Conservation (phyloP, 176 grass and related monocot species). For the Cenchrus purpureus region DNA sequence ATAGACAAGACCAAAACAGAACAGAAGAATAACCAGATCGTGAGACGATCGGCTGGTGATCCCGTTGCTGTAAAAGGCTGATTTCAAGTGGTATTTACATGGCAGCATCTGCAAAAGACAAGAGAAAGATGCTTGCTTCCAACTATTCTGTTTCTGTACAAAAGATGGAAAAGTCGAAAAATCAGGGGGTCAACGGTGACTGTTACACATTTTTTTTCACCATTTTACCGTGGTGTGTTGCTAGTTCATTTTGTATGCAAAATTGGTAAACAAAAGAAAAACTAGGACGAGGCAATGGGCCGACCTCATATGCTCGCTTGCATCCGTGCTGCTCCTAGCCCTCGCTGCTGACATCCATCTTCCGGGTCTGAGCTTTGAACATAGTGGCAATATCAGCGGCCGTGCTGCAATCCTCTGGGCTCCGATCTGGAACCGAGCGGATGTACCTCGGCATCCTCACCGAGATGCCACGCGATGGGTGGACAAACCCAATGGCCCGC, state of each 20-base stretch:
- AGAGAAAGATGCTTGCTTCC: not conserved
- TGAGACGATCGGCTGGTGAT: not conserved
- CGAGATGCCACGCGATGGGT: conserved; percentile 85
- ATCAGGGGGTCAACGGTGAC: too few species aligned
- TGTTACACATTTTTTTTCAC: not conserved
- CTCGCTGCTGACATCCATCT: conserved; percentile 61
- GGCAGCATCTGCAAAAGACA: not conserved
- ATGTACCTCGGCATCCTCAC: conserved; percentile 84
- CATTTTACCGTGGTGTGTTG: not conserved
- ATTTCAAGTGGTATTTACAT: not conserved
- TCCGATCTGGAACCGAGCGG: conserved; percentile 58
- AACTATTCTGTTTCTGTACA: conserved; percentile 29
- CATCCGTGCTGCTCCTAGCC: conserved; percentile 1
- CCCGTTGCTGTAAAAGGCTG: not conserved
- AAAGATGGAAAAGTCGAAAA: not conserved
- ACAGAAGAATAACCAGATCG: not conserved
- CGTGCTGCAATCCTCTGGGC: conserved; percentile 68
- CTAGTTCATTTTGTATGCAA: not conserved
- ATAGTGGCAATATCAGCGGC: conserved; percentile 70
- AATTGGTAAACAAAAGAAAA: not conserved
- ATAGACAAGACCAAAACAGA: not conserved
- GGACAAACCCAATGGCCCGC: conserved; percentile 77
- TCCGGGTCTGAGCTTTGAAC: conserved; percentile 77
- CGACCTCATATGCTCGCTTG: not conserved
- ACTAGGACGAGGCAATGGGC: not conserved